Evolutionary conservation across 2,329 filamentous ascomycete genomes (phyloP).

Genomic region (Arthrobotrys musiformis): DNA sequence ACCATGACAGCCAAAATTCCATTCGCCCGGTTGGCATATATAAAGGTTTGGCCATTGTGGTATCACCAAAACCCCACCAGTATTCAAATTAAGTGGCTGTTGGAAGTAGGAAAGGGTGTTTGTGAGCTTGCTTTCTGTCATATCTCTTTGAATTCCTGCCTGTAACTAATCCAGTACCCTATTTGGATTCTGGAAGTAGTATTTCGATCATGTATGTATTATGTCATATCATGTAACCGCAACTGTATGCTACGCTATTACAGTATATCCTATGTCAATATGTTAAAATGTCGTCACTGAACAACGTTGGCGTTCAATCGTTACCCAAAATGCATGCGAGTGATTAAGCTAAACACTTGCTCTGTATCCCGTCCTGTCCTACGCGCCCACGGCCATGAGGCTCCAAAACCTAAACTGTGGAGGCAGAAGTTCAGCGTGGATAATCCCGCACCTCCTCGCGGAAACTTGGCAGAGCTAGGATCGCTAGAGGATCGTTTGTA

Average conservation of each 20-base stretch:
- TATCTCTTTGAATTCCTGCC: not conserved
- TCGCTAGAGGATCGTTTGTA: no score
- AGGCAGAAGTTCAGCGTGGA: no score
- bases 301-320: constrained; percentile 3
- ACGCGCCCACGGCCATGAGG: constrained; percentile 1
- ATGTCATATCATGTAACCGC: no score
- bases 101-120: no score
- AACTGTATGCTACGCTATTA: not conserved
- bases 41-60: not conserved
- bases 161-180: no score
- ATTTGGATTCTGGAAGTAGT: no score
- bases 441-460: constrained; percentile 16
- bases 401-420: no score
- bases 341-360: not conserved
- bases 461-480: constrained; percentile 27
- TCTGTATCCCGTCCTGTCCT: not conserved
- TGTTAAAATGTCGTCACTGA: not conserved
- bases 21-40: not conserved
- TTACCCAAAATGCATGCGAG: not conserved
- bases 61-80: not conserved
- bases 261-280: not conserved
- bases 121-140: no score
- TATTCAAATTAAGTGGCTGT: no score
- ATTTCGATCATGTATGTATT: no score
- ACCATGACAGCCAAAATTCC: constrained; percentile 50